These are phyloP conservation scores for Mycena vulgaris DNA, from an alignment of 768 basidiomycete genomes.

Conservation along the genomic window DNA sequence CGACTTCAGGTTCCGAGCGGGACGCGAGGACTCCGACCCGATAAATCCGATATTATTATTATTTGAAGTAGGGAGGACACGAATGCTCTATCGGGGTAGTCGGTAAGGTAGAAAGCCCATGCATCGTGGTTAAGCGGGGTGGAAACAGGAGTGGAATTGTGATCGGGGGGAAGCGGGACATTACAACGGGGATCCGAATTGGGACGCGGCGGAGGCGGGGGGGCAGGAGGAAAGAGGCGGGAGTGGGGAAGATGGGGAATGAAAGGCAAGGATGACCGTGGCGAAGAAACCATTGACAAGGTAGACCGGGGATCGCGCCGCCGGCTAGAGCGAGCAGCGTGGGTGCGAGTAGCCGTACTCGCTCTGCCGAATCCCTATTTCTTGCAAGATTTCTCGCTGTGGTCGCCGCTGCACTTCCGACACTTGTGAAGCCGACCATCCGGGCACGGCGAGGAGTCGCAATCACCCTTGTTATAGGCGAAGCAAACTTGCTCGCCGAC, in stretches of 20 bases:
- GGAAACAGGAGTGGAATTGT: neutral
- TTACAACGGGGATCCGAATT: conserved; percentile 43
- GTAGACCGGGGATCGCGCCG: neutral
- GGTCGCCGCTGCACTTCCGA: neutral
- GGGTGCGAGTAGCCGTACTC: neutral
- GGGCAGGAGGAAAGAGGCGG: conserved; percentile 18
- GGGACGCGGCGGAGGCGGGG: conserved; percentile 35
- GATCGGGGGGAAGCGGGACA: neutral
- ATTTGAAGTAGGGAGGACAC: conserved; percentile 39
- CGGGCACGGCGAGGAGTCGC: neutral
- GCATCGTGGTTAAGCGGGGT: neutral
- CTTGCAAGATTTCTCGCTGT: neutral
- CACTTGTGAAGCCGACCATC: neutral
- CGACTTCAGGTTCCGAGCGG: conserved; percentile 39
- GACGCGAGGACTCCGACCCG: conserved; percentile 18
- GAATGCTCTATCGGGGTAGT: conserved; percentile 31
- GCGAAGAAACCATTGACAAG: neutral
- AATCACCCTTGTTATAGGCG: neutral
- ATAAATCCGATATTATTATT: conserved; percentile 43
- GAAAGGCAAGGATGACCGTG: neutral
- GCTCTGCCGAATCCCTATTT: neutral
- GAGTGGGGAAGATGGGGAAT: neutral
- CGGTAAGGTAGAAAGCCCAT: neutral
- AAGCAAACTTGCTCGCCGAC: neutral
- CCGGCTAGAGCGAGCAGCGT: conserved; percentile 1